A percentile compares a stretch with the other conserved stretches of the same genome.
These are phyloP conservation scores for Fusarium torreyae DNA, from an alignment of 2,329 filamentous ascomycete species.

Conservation along the genomic window DNA sequence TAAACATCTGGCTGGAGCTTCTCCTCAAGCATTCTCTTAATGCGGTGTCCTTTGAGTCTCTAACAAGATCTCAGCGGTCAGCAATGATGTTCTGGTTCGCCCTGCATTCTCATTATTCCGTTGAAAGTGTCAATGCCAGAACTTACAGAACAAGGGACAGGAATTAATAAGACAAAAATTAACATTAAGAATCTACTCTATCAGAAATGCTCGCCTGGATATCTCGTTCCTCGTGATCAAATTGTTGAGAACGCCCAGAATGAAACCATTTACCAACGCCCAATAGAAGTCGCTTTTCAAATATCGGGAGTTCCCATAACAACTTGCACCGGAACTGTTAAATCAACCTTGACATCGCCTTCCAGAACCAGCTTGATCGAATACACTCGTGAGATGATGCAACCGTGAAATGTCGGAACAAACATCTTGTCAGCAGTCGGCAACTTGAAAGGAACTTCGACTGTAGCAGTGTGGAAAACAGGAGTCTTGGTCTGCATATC, in stretches of 20 bases:
- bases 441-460: conserved; percentile 32
- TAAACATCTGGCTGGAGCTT: no score
- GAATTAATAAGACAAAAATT: conserved; percentile 7
- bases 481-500: conserved; percentile 27
- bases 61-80: no score
- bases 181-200: conserved; percentile 31
- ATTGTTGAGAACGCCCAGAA: conserved; percentile 5
- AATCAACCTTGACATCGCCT: conserved; percentile 40
- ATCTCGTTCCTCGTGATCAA: conserved; percentile 35
- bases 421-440: conserved; percentile 37
- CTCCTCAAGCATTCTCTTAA: no score
- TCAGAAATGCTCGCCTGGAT: conserved; percentile 34
- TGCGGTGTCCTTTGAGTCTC: no score
- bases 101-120: no score
- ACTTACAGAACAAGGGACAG: no score
- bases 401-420: conserved; percentile 37
- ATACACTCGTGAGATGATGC: conserved; percentile 35
- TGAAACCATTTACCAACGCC: conserved; percentile 7
- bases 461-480: conserved; percentile 38
- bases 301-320: conserved; percentile 34
- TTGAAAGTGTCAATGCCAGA: no score
- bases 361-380: conserved; percentile 31
- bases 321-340: conserved; percentile 35
- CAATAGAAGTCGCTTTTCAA: not conserved
- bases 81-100: no score